Evolutionary conservation across 2,329 filamentous ascomycete genomes (phyloP), one percentile per base, ranked within the genome.

Genomic region (Chrysosporium queenslandicum): DNA sequence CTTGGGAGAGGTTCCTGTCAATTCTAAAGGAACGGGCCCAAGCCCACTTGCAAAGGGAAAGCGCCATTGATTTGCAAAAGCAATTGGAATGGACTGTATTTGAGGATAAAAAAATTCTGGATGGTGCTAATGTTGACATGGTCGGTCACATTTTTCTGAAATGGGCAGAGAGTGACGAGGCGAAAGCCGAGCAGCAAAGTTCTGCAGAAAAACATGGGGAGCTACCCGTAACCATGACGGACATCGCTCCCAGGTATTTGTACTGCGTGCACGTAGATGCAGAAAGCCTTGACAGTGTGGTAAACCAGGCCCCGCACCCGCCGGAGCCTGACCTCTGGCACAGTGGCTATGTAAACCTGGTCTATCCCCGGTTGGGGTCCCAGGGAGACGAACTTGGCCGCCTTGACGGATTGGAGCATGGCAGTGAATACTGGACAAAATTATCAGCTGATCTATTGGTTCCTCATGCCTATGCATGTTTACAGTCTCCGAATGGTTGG

Each of bases 311-410:
- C 6, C 42, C 25, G n/a, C 41, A 12, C 16, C 42, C 41, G 4
- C 42, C 27, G 11, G 41, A 52, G 4, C 30, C 36, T 16, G 50
- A 46, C 20, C 21, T 30, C 25, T 32, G 23, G 32, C 32, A 40
- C 8, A n/a, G 18, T 21, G 50, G 42, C n/a, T 41, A 52, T 41
- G 50, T 52, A 36, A 52, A 52, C 36, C 1, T 52, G 34, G 18
- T 52, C 27, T 21, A 51, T 45, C 25, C 34, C 14, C 37, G 11
- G 18, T 20, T 36, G 2, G 25, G 29, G 20, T 20, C 37, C 9
- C n/a, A 18, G 27, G 29, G 11, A 36, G 16, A 5, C 16, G 37
- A 42, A 14, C 1, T 18, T 18, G 12, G 21, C 9, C 2, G 14
- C 11, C 18, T 27, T 16, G 34, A 50, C 14, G 37, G 14, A 29